These are phyloP conservation scores for Rhizoclosmatium globosum DNA, from an alignment of 192 early-diverging fungal species.

Conservation along the genomic window DNA sequence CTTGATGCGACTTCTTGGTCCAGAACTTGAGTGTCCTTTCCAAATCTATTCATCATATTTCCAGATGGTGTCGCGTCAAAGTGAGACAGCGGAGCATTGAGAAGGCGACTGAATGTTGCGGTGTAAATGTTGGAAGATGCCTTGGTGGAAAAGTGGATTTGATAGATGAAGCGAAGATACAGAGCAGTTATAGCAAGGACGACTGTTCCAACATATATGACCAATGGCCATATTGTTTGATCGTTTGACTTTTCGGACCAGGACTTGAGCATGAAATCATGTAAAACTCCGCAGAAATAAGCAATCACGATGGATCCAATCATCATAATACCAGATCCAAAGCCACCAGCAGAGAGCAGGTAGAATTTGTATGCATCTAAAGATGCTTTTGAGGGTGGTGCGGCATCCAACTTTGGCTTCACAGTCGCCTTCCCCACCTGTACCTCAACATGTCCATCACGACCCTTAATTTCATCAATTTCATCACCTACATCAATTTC, in stretches of 20 bases:
- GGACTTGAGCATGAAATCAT: constrained; percentile 50
- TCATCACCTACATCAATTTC: background rate
- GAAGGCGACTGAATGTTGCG: constrained; percentile 37
- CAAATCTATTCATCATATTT: constrained; percentile 79
- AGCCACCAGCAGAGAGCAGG: constrained; percentile 47
- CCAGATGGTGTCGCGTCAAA: constrained; percentile 53
- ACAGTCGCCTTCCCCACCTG: constrained; percentile 8
- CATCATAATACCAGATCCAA: constrained; percentile 21
- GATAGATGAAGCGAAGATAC: constrained; percentile 22
- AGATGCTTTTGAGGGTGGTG: constrained; percentile 32
- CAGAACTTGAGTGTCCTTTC: constrained; percentile 76
- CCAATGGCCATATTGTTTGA: background rate
- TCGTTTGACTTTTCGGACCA: constrained; percentile 39
- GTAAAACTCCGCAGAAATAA: constrained; percentile 40
- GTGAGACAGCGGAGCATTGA: constrained; percentile 48
- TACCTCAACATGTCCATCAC: background rate
- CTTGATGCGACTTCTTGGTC: constrained; percentile 53
- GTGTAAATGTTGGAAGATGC: constrained; percentile 47
- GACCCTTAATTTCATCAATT: background rate
- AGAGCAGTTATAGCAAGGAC: constrained; percentile 19
- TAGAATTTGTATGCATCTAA: constrained; percentile 50
- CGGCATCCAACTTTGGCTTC: background rate
- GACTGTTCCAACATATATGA: constrained; percentile 7
- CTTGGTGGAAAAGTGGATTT: constrained; percentile 29
- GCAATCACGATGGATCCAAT: constrained; percentile 34